Base-by-base conservation (phyloP, 2,329 filamentous ascomycete genomes). In the Colletotrichum sp. region DNA sequence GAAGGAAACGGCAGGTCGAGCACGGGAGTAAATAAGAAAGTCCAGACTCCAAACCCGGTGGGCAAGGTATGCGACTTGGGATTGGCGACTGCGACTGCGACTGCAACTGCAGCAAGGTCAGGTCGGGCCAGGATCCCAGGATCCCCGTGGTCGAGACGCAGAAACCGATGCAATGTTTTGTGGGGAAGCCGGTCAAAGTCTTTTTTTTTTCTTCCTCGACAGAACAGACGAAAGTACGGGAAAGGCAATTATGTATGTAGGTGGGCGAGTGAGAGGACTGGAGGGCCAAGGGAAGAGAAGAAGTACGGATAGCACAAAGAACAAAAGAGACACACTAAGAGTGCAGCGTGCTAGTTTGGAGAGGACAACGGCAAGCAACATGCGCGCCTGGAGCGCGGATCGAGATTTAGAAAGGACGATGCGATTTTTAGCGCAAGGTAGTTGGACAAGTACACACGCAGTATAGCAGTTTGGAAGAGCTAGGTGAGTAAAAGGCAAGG, bases 151-250 rank as follows among this genome's bases (percentile, higher is more conserved):
- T 73, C 57, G 32, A 69, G 73, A 69, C 70, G 73, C 39, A 76
- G 73, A 69, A 76, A 69, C 21, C 26, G 73, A 76, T 76, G 70
- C 73, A 76, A 28, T 67, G 44, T 69, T 73, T 76, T 73, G 73
- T 76, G 73, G 73, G 15, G 73, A 76, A 76, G 28, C 55, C 63
- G 70, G 44, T 24, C 64, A 73, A 64, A 62, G 69, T 67, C 62
- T 69, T 59, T 32, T 36, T 60, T 57, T 30, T 60, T n/a, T n/a
- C 9, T 6, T 18, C 18, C 39, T 60, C 28, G 30, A 34, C 36
- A 62, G 64, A 34, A 71, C 44, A 60, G 28, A 28, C 24, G 49
- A 57, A 39, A 21, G 9, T 30, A 18, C 63, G 32, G 12, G 59
- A 26, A 39, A 24, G 49, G 21, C 9, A n/a, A 30, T 30, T 62